A percentile compares a stretch with the other conserved stretches of the same genome.
Evolutionary conservation across 768 basidiomycete genomes (phyloP).

Genomic region (Boletus rubropictus): DNA sequence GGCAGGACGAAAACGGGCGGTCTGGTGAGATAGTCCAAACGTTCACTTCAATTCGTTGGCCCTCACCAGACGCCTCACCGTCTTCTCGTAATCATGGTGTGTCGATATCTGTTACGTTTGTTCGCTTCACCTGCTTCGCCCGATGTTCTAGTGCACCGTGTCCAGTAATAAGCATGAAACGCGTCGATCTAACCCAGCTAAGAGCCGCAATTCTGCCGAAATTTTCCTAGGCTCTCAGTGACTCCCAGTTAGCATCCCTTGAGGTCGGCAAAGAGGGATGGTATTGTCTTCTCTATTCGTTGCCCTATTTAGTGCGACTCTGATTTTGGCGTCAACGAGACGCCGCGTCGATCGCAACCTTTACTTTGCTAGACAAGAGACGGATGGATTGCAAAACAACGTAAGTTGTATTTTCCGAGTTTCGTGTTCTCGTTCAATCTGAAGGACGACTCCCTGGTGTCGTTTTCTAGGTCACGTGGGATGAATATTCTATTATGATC

Average conservation of each 20-base stretch:
- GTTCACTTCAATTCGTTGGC: not conserved
- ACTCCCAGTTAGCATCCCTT: not conserved
- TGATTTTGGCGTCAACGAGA: constrained; percentile 10
- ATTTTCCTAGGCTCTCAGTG: not conserved
- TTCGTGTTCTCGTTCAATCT: not conserved
- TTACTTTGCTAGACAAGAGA: constrained; percentile 11
- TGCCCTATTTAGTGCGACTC: constrained; percentile 8
- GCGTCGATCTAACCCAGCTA: not conserved
- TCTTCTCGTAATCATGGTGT: not conserved
- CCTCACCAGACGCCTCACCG: not conserved
- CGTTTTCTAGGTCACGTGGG: constrained; percentile 45
- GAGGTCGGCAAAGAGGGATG: constrained; percentile 3
- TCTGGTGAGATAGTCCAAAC: not conserved
- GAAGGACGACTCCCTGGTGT: not conserved
- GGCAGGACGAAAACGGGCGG: not conserved
- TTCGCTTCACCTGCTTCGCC: not conserved
- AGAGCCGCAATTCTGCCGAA: not conserved
- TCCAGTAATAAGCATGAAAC: not conserved
- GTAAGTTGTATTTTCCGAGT: constrained; percentile 3
- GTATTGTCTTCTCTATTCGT: constrained; percentile 6
- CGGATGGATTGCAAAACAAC: constrained; percentile 14
- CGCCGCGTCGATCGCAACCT: constrained; percentile 8
- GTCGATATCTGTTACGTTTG: not conserved
- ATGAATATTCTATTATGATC: constrained; percentile 53
- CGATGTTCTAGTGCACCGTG: not conserved